Conservation (phyloP, 2,329 filamentous ascomycete species). For the Talaromyces marneffei region DNA sequence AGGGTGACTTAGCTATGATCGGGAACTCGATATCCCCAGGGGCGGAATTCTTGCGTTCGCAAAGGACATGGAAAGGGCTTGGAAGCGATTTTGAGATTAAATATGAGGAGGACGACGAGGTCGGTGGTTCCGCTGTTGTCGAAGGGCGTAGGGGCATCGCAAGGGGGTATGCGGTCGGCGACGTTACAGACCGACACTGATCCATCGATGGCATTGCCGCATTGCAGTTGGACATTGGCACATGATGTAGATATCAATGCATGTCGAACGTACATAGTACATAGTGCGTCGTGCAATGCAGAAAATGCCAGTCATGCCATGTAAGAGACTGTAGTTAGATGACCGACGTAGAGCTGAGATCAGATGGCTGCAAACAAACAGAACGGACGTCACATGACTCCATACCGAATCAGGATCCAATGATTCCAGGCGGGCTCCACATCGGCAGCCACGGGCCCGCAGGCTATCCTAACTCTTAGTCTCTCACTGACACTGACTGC, state of each 20-base stretch:
- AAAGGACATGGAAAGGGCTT: slow-evolving; percentile 85
- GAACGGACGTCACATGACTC: slow-evolving; percentile 2
- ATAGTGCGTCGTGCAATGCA: background rate
- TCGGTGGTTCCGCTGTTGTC: slow-evolving; percentile 62
- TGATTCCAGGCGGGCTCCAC: background rate
- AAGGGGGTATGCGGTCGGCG: slow-evolving; percentile 75
- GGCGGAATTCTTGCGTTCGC: slow-evolving; percentile 74
- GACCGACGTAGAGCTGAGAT: background rate
- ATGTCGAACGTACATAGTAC: background rate
- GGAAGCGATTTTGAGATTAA: slow-evolving; percentile 72
- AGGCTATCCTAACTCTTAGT: background rate
- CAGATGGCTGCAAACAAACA: background rate
- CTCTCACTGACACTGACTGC: background rate
- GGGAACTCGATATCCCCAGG: slow-evolving; percentile 86
- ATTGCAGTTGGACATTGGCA: background rate
- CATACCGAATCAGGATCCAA: background rate
- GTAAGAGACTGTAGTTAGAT: background rate
- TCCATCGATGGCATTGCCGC: background rate
- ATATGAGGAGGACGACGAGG: slow-evolving; percentile 53
- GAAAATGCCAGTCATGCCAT: background rate
- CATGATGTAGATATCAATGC: background rate
- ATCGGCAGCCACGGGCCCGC: background rate
- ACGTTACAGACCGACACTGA: slow-evolving; percentile 39
- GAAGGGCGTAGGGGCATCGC: slow-evolving; percentile 84
- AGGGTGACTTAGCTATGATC: slow-evolving; percentile 70